phyloP scores from a whole-genome alignment of 495 filamentous ascomycete species.

The Penicillium cataractarum region DNA sequence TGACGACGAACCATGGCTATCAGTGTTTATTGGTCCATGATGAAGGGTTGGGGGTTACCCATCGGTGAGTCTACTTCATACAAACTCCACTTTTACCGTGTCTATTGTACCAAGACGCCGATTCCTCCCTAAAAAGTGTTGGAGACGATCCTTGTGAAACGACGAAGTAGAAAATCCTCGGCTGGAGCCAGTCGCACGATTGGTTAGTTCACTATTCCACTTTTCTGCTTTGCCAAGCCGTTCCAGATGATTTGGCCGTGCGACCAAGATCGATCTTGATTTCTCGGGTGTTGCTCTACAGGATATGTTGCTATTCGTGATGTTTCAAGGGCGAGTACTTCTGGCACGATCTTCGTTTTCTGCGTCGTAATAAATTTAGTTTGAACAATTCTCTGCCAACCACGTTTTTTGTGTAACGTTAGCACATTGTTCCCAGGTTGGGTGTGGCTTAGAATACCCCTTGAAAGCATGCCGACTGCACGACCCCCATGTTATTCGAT shows the following conservation, averaged over 20 bases:
- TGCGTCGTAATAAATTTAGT: neutral
- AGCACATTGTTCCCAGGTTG: neutral
- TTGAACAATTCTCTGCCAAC: neutral
- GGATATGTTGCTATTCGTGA: neutral
- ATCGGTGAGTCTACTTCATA: slow-evolving; percentile 1
- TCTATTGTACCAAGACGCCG: neutral
- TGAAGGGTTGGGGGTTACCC: neutral
- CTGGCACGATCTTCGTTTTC: neutral
- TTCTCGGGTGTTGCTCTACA: neutral
- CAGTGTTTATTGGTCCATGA: slow-evolving; percentile 1
- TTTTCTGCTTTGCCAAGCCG: neutral
- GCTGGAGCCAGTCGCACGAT: neutral
- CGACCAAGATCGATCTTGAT: neutral
- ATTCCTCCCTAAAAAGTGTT: neutral
- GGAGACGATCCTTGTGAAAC: neutral
- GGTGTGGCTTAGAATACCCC: neutral
- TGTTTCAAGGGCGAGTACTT: neutral
- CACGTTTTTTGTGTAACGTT: neutral
- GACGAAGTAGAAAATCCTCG: neutral
- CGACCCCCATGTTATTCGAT: neutral
- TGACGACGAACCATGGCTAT: slow-evolving; percentile 17
- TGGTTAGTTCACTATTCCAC: neutral
- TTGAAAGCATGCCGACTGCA: neutral
- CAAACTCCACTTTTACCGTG: slow-evolving; percentile 7
- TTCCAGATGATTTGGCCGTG: slow-evolving; percentile 3